phyloP scores from a whole-genome alignment of 352 stramenopile genomes.

The Albugo candida region DNA sequence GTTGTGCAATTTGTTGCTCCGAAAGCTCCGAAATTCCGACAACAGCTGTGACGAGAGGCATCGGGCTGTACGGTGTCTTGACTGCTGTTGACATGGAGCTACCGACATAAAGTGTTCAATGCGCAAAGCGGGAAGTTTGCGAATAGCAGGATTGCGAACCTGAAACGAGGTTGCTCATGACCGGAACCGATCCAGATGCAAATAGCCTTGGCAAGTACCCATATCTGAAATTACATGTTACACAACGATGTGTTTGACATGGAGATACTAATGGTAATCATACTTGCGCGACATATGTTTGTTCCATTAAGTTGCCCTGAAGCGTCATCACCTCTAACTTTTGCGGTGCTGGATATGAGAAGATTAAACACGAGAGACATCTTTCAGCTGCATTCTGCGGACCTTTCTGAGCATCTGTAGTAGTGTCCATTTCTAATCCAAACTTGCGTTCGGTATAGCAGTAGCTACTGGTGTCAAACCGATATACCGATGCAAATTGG shows the following conservation, averaged over 20 bases:
- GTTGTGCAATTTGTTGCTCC: conserved; percentile 66
- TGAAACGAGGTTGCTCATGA: conserved; percentile 19
- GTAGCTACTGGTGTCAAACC: too few species aligned
- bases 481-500: too few species aligned
- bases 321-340: too few species aligned
- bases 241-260: neutral
- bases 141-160: conserved; percentile 3
- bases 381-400: too few species aligned
- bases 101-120: neutral
- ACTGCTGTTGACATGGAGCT: conserved; percentile 66
- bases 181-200: conserved; percentile 66
- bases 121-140: too few species aligned
- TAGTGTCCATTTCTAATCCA: too few species aligned
- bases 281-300: conserved; percentile 27
- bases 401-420: too few species aligned
- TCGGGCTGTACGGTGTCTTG: conserved; percentile 51
- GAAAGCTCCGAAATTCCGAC: conserved; percentile 44
- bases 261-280: neutral
- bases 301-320: conserved; percentile 31
- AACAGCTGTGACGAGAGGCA: conserved; percentile 58
- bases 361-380: too few species aligned
- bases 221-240: conserved; percentile 21
- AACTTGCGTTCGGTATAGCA: too few species aligned
- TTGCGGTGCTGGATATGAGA: too few species aligned
- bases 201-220: conserved; percentile 34